Evolutionary conservation across 768 basidiomycete species (phyloP).

Genomic region (Thelephora ganbajun): DNA sequence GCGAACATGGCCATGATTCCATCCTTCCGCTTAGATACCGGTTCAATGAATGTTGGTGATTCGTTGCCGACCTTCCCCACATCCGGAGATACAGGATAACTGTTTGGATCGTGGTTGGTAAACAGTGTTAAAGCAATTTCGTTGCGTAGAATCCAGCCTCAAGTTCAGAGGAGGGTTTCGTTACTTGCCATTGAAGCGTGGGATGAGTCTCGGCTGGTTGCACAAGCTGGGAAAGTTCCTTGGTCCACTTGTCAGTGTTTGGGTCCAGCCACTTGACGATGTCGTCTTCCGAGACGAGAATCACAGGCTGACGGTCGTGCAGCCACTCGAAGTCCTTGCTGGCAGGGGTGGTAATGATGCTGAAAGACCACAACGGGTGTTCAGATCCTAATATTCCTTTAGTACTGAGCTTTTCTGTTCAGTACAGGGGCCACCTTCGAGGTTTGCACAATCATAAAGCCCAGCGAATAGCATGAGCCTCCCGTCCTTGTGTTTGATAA

Average conservation of each 20-base stretch:
- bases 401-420: background rate
- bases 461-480: constrained; percentile 78
- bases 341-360: constrained; percentile 77
- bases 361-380: constrained; percentile 63
- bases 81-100: constrained; percentile 82
- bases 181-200: background rate
- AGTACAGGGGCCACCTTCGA: constrained; percentile 33
- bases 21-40: constrained; percentile 65
- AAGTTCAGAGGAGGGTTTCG: no score
- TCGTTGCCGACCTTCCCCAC: constrained; percentile 84
- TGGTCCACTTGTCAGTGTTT: constrained; percentile 47
- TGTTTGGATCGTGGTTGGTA: constrained; percentile 16
- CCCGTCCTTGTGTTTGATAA: constrained; percentile 52
- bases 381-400: constrained; percentile 26
- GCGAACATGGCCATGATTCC: constrained; percentile 78
- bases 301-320: constrained; percentile 84
- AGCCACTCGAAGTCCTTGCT: constrained; percentile 65
- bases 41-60: constrained; percentile 70
- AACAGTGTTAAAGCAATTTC: no score
- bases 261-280: constrained; percentile 73
- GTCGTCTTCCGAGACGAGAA: constrained; percentile 49
- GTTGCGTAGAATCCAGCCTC: no score
- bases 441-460: constrained; percentile 61
- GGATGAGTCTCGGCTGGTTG: constrained; percentile 24
- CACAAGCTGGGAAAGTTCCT: constrained; percentile 43